Evolutionary conservation across 495 filamentous ascomycete genomes (phyloP).

Genomic region (Tuber microsphaerosporum): DNA sequence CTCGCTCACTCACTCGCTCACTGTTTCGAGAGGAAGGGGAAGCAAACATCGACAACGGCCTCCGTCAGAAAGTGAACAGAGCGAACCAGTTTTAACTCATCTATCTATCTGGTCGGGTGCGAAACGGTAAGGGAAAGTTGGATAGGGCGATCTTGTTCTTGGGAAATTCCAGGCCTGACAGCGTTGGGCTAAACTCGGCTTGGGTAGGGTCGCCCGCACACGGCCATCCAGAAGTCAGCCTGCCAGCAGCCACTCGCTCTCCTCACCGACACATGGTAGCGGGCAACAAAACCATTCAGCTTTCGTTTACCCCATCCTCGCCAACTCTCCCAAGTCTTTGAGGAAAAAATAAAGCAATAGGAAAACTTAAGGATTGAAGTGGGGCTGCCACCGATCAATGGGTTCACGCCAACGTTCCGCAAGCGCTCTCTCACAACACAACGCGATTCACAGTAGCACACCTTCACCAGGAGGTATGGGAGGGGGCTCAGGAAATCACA

Average conservation of each 20-base stretch:
- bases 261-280: slow-evolving; percentile 1
- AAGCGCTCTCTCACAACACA: slow-evolving; percentile 38
- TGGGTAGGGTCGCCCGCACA: neutral
- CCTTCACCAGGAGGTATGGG: slow-evolving; percentile 38
- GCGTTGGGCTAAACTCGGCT: neutral
- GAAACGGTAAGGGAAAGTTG: neutral
- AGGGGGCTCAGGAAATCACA: slow-evolving; percentile 21
- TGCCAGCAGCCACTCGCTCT: neutral
- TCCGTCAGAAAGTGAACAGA: neutral
- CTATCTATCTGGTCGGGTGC: neutral
- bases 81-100: neutral
- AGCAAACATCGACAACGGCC: neutral
- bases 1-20: neutral
- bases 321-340: neutral
- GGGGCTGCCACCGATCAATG: slow-evolving; percentile 20
- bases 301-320: neutral
- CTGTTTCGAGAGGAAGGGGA: neutral
- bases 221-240: neutral
- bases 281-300: neutral
- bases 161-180: neutral
- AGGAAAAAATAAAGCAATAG: neutral
- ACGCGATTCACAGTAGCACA: slow-evolving; percentile 25
- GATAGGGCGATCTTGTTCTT: neutral
- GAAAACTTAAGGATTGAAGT: neutral
- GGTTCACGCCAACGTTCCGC: slow-evolving; percentile 40